Evolutionary conservation across 1,284 basidiomycete genomes (phyloP), one percentile per base, ranked within the genome.

Genomic region (Boletus semigastroideus): DNA sequence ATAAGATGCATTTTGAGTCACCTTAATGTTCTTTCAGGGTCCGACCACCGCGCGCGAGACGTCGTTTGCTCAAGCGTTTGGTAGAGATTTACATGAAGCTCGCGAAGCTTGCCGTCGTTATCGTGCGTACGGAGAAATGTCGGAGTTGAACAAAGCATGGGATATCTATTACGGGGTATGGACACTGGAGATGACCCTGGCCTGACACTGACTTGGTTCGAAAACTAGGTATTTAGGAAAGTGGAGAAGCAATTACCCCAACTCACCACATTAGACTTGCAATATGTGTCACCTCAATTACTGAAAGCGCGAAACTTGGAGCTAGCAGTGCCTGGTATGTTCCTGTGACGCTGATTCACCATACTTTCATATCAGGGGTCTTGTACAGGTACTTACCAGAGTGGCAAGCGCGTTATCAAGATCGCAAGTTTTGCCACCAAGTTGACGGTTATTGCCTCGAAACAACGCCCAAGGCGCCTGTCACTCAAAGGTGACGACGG

Each of bases 111-210:
- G 94, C 60, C 79, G 87, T 48, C 79, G 93, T 40, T 99, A 92
- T 78, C 85, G 90, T 39, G 81, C 86, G 37, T 92, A 92, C 64
- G 91, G 92, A 36, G 95, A 99, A 67, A 83, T 85, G 52, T 85
- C 84, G 52, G 94, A 99, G 66, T 76, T 99, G 51, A 97, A 98
- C 67, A 94, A 93, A 68, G 97, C 97, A n/a, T 99, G 97, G 97
- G 97, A 99, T 65, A 92, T 99, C 28, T 99, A 99, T 73, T 99
- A 98, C 66, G 86, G 87, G 46, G 86, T 84, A 67, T 52, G 78
- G 13, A 27, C 38, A 37, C 22, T 40, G 7, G 31, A 45, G n/a
- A 61, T 50, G 9, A 38, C 16, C 39, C 17, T 13, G 38, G 42
- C 40, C 17, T 22, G 48, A 51, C 52, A 41, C 40, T 64, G 28